Base-by-base conservation (phyloP, 1,284 basidiomycete genomes). In the Naganishia albida region DNA sequence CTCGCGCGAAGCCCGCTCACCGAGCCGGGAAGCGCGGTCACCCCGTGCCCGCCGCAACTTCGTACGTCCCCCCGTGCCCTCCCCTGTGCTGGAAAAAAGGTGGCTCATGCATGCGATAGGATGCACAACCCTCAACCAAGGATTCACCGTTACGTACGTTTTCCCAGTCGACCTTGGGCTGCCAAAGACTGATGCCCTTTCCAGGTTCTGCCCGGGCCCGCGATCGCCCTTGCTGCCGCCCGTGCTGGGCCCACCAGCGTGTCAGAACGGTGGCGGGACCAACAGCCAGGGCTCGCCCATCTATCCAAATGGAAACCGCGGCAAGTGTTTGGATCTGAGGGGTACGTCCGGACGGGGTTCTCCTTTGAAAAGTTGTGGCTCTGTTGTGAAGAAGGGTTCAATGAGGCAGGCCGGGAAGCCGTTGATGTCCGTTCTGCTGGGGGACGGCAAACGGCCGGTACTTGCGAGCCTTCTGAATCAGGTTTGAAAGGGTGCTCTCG, bases 231-330 rank as follows among this genome's bases (percentile, higher is more conserved):
- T 60, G 2, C 30, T 60, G 46, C 57, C 57, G 3, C n/a, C 23
- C 15, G 46, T 40, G 2, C 34, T 60, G 18, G 57, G 46, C 12
- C 57, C 57, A 3, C 57, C 57, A 1, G 23, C 57, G 18, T 50
- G 57, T 7, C 10, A 34, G 34, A 18, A 30, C 46, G 56, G 44
- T 34, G 57, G 25, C 15, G 46, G 20, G 25, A 44, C 52, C 34
- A 49, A 40, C n/a, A 34, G 34, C 4, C 26, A 34, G 34, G 51
- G 51, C 25, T 28, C 25, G 16, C 43, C 57, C 23, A 50, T 60
- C 38, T 26, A 60, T 40, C 57, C 57, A 20, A 60, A 60, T 39
- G 57, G 57, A n/a, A 60, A 60, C 20, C 34, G 57, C 15, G 57
- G 46, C 7, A 60, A 60, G 30, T 60, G 57, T n/a, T 25, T 60